Evolutionary conservation across 768 basidiomycete genomes (phyloP).

Genomic region (Amanita fuliginea): DNA sequence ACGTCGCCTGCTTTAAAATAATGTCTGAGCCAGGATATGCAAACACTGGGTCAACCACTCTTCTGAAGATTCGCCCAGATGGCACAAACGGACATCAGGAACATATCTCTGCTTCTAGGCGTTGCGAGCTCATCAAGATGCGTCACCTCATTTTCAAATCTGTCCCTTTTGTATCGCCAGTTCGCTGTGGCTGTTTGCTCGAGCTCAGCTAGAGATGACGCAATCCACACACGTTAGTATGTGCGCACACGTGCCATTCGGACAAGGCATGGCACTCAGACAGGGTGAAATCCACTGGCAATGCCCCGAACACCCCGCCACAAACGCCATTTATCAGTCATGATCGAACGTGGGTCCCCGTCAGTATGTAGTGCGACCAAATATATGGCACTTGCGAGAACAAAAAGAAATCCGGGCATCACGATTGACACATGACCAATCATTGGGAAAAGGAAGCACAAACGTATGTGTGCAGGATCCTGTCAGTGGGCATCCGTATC

Average conservation of each 20-base stretch:
- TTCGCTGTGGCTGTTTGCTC: slow-evolving; percentile 54
- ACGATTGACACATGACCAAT: not conserved
- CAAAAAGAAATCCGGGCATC: not conserved
- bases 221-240: too few species aligned
- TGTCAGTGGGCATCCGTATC: too few species aligned
- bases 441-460: too few species aligned
- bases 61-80: slow-evolving; percentile 1
- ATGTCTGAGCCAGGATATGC: slow-evolving; percentile 52
- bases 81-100: slow-evolving; percentile 61
- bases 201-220: not conserved
- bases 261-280: not conserved
- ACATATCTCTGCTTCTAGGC: slow-evolving; percentile 72
- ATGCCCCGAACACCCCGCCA: not conserved
- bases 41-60: not conserved
- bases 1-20: slow-evolving; percentile 21
- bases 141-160: slow-evolving; percentile 48
- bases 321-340: slow-evolving; percentile 5
- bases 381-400: not conserved
- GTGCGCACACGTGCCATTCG: not conserved
- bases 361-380: not conserved
- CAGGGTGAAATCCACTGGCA: not conserved
- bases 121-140: slow-evolving; percentile 58
- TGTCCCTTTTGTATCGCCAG: slow-evolving; percentile 60
- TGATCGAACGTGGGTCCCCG: not conserved
- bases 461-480: slow-evolving; percentile 51